These are phyloP conservation scores for Leccinum imitatum DNA, from an alignment of 768 basidiomycete species.

Conservation along the genomic window DNA sequence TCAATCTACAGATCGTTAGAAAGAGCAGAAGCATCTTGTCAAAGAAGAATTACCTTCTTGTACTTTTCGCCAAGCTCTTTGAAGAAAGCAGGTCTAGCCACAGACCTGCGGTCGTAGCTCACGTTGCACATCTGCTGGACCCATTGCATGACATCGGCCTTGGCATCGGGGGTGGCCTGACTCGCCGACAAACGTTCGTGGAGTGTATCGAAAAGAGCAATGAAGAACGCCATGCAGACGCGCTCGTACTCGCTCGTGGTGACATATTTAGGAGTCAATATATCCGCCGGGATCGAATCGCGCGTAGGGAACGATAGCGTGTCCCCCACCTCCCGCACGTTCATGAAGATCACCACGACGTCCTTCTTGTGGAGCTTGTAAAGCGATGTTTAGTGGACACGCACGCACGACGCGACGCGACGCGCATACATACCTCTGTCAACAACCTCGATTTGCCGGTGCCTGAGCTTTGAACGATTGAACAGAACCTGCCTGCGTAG, in stretches of 20 bases:
- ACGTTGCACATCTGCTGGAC: neutral
- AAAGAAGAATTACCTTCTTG: neutral
- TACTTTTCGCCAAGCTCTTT: neutral
- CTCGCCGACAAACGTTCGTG: neutral
- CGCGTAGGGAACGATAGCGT: neutral
- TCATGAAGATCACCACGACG: neutral
- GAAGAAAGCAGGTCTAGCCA: neutral
- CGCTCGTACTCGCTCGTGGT: neutral
- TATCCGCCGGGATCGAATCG: neutral
- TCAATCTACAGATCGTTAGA: neutral
- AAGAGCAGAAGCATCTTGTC: neutral
- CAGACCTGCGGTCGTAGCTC: neutral
- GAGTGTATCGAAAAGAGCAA: constrained; percentile 11
- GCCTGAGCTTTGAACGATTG: constrained; percentile 3
- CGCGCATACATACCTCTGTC: neutral
- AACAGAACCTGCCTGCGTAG: constrained; percentile 6
- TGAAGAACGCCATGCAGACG: constrained; percentile 5
- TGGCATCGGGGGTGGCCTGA: neutral
- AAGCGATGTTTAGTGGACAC: neutral
- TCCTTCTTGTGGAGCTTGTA: neutral
- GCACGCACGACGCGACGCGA: too few species aligned
- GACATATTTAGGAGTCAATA: neutral
- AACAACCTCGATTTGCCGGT: constrained; percentile 7
- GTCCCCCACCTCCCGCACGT: neutral
- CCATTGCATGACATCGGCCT: neutral